These are phyloP conservation scores for Tetraselmis striata DNA, from an alignment of 139 green algal species.

Conservation along the genomic window DNA sequence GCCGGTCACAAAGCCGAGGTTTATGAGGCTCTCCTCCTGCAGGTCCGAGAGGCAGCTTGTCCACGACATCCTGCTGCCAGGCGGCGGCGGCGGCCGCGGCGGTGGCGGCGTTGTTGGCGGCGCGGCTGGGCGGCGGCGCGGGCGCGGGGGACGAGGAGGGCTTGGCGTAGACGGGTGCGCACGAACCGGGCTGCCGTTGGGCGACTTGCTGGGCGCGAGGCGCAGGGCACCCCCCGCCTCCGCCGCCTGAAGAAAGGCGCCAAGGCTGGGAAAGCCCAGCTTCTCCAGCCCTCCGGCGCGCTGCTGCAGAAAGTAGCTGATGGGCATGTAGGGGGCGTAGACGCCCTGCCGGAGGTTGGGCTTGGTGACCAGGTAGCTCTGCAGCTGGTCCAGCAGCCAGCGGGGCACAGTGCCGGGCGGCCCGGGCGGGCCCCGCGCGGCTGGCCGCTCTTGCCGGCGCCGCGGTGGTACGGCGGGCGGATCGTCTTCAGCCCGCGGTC, in stretches of 20 bases:
- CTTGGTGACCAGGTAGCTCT: background rate
- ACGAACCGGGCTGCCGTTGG: background rate
- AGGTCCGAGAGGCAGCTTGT: background rate
- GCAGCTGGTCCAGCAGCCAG: background rate
- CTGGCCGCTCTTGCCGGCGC: background rate
- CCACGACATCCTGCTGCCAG: background rate
- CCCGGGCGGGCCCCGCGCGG: too few species aligned
- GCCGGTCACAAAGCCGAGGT: background rate
- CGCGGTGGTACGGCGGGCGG: too few species aligned
- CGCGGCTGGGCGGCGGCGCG: too few species aligned
- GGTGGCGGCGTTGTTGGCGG: too few species aligned
- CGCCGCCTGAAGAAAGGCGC: background rate
- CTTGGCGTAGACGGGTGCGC: too few species aligned
- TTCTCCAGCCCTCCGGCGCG: background rate
- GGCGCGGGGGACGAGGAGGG: too few species aligned
- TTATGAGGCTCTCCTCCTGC: background rate
- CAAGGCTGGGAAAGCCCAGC: background rate
- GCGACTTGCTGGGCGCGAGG: background rate
- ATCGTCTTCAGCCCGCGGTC: background rate
- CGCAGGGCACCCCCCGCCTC: background rate
- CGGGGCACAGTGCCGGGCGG: background rate
- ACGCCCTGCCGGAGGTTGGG: background rate
- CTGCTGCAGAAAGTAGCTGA: background rate
- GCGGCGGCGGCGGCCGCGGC: too few species aligned
- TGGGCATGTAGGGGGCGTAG: background rate